Percentiles rank a stretch among this genome's conserved stretches.
These are phyloP conservation scores for Lepidium africanum DNA, from an alignment of 345 rosid species.

Conservation along the genomic window DNA sequence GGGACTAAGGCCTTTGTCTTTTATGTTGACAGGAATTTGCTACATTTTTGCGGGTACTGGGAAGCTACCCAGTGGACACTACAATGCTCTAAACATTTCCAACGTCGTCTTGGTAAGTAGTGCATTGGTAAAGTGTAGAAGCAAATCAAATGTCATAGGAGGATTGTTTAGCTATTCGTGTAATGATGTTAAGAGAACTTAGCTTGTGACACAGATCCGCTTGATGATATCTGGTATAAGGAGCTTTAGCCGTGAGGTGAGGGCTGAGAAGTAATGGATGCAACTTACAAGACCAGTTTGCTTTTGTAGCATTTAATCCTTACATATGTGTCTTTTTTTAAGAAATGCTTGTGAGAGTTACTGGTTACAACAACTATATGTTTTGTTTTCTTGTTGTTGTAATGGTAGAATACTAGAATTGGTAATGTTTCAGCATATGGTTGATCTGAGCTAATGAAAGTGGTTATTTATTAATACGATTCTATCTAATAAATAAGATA, in stretches of 20 bases:
- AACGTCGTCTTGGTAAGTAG: background rate
- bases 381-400: background rate
- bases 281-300: background rate
- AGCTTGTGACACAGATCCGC: conserved; percentile 1
- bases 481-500: background rate
- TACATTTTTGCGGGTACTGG: conserved; percentile 86
- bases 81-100: conserved; percentile 36
- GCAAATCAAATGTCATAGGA: background rate
- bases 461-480: background rate
- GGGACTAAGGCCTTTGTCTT: background rate
- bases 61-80: conserved; percentile 92
- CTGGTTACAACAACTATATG: background rate
- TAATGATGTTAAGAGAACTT: background rate
- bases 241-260: background rate
- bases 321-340: background rate
- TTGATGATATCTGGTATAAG: background rate
- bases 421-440: background rate
- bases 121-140: background rate
- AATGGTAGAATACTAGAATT: background rate
- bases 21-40: conserved; percentile 68
- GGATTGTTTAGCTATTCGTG: background rate
- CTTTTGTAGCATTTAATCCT: background rate
- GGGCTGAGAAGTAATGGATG: background rate
- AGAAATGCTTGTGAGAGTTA: background rate
- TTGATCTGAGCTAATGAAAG: background rate